Evolutionary conservation across 345 rosid genomes (phyloP).

Genomic region (Draba incana): DNA sequence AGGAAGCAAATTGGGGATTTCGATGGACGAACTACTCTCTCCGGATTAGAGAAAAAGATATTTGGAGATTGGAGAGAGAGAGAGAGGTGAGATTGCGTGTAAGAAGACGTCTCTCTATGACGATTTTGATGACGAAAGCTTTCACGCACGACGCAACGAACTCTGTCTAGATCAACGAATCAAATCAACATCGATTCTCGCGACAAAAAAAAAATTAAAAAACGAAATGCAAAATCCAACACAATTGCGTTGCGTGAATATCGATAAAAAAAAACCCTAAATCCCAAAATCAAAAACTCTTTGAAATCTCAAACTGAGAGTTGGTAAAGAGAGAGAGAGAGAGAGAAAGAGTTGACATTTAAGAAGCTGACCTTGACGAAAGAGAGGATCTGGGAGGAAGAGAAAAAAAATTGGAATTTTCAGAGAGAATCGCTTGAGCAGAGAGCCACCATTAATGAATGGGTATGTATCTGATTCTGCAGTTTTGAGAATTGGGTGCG

Average conservation of each 20-base stretch:
- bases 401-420: background rate
- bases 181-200: conserved; percentile 37
- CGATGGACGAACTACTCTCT: conserved; percentile 40
- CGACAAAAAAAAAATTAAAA: background rate
- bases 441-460: conserved; percentile 34
- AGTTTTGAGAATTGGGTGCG: conserved; percentile 28
- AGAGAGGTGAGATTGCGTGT: conserved; percentile 58
- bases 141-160: conserved; percentile 34
- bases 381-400: background rate
- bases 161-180: conserved; percentile 40
- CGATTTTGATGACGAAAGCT: conserved; percentile 43
- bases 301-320: too few relatives aligned
- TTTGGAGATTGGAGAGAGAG: conserved; percentile 40
- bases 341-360: background rate
- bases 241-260: background rate
- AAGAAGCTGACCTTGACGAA: conserved; percentile 27
- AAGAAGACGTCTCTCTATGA: conserved; percentile 30
- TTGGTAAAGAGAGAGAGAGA: background rate
- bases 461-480: too few relatives aligned
- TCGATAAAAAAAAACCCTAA: conserved; percentile 21
- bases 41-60: conserved; percentile 28
- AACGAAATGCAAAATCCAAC: background rate
- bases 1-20: conserved; percentile 52
- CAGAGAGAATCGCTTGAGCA: conserved; percentile 26
- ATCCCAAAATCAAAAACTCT: background rate